Conservation (phyloP, 371 early-diverging fungal species). For the Cokeromyces recurvatus region DNA sequence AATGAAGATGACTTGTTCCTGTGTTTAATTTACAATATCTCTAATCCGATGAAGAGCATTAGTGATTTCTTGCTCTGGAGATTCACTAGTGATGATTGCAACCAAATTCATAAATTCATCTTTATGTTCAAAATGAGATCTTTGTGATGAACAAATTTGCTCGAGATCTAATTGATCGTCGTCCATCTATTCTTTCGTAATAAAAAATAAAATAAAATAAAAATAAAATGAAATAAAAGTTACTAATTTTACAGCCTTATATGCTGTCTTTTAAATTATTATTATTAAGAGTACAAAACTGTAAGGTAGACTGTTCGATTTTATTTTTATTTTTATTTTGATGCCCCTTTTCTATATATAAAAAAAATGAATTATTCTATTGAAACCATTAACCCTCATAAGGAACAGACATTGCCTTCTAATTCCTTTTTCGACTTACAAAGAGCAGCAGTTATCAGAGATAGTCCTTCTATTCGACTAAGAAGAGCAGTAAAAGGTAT, state of each 20-base stretch:
- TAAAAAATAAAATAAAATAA: not conserved
- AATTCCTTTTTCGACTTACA: conserved; percentile 40
- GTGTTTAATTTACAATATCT: conserved; percentile 19
- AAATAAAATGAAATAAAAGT: too few relatives aligned
- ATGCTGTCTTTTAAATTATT: too few relatives aligned
- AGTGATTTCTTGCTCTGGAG: conserved; percentile 1
- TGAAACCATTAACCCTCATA: too few relatives aligned
- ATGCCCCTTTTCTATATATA: too few relatives aligned
- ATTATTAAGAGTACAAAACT: too few relatives aligned
- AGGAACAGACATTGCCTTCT: conserved; percentile 5
- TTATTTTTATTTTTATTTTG: too few relatives aligned
- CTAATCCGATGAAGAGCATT: conserved; percentile 17
- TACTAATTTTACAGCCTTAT: too few relatives aligned
- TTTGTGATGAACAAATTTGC: conserved; percentile 16
- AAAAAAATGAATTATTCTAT: too few relatives aligned
- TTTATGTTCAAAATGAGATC: conserved; percentile 41
- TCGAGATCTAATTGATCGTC: conserved; percentile 9
- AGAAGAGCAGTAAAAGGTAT: conserved; percentile 43
- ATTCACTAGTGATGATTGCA: not conserved
- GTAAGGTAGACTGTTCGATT: too few relatives aligned
- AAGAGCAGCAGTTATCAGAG: conserved; percentile 39
- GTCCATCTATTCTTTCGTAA: conserved; percentile 2
- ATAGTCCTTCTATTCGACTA: conserved; percentile 35
- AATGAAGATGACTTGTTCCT: not conserved
- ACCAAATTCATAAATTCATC: conserved; percentile 13